Conservation (phyloP, 2,329 filamentous ascomycete species). For the Nemania sp. region DNA sequence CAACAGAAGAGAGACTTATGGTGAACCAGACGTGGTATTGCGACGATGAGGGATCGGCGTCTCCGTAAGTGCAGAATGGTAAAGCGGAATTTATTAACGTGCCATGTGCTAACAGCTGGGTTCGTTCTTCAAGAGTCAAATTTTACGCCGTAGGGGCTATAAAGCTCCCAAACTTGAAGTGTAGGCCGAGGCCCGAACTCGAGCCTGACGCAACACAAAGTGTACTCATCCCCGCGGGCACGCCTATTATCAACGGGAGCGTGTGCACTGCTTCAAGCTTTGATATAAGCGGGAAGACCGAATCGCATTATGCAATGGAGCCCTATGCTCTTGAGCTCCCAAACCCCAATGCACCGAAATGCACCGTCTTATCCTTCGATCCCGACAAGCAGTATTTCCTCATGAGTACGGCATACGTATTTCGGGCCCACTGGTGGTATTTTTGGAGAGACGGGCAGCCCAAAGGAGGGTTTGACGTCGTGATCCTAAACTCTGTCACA, state of each 20-base stretch:
- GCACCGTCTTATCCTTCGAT: constrained; percentile 17
- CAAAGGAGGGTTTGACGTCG: constrained; percentile 10
- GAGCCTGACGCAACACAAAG: constrained; percentile 9
- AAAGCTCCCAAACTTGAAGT: background rate
- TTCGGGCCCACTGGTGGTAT: constrained; percentile 22
- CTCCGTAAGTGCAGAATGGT: constrained; percentile 1
- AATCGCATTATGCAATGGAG: constrained; percentile 22
- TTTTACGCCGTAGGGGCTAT: background rate
- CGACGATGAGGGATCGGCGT: constrained; percentile 13
- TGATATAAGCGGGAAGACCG: background rate
- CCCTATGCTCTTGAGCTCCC: constrained; percentile 26
- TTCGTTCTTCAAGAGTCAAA: background rate
- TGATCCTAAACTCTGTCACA: constrained; percentile 9
- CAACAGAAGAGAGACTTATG: constrained; percentile 3
- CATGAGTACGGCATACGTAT: constrained; percentile 1
- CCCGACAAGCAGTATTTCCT: constrained; percentile 16
- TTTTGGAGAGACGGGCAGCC: constrained; percentile 20
- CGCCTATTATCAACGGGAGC: constrained; percentile 22
- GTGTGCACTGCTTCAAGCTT: constrained; percentile 1
- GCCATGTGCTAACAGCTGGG: background rate
- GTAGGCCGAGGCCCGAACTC: constrained; percentile 11
- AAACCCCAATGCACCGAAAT: constrained; percentile 20
- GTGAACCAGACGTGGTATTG: constrained; percentile 30
- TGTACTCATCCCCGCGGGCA: background rate
- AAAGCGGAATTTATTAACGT: background rate